A percentile compares a stretch with the other conserved stretches of the same genome.
Conservation (phyloP, 306 rosid genomes). For the Ceratonia siliqua region DNA sequence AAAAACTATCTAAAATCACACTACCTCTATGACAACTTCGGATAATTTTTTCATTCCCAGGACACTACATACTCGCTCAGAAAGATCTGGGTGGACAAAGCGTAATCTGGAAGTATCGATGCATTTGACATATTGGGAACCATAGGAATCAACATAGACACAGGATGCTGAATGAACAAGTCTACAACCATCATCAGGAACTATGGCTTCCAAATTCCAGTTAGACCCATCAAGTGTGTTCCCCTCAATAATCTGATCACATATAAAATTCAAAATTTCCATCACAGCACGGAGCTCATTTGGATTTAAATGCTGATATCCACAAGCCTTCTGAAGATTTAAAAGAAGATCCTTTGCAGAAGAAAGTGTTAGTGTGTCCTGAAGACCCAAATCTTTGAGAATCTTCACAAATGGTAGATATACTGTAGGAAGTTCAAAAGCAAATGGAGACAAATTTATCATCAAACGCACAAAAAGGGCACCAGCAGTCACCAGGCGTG, state of each 20-base stretch:
- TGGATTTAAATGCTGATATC: slow-evolving; percentile 92
- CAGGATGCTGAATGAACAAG: slow-evolving; percentile 88
- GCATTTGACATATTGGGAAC: slow-evolving; percentile 79
- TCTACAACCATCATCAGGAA: slow-evolving; percentile 94
- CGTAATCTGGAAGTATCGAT: slow-evolving; percentile 83
- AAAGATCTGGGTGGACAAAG: slow-evolving; percentile 88
- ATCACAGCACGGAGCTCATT: slow-evolving; percentile 96
- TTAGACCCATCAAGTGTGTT: slow-evolving; percentile 42
- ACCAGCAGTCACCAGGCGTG: slow-evolving; percentile 82
- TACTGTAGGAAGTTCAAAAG: slow-evolving; percentile 84
- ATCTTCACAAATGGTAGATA: slow-evolving; percentile 86
- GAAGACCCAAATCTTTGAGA: slow-evolving; percentile 90
- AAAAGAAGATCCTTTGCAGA: slow-evolving; percentile 82
- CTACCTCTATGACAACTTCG: slow-evolving; percentile 85
- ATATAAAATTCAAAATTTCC: slow-evolving; percentile 80
- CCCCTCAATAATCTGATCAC: slow-evolving; percentile 61
- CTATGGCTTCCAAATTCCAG: slow-evolving; percentile 75
- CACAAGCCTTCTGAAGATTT: slow-evolving; percentile 84
- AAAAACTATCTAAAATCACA: slow-evolving; percentile 28
- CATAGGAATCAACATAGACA: slow-evolving; percentile 82
- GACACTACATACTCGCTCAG: slow-evolving; percentile 71
- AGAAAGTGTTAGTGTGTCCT: slow-evolving; percentile 71
- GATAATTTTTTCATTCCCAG: slow-evolving; percentile 82
- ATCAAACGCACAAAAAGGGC: slow-evolving; percentile 79
- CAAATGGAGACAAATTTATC: slow-evolving; percentile 91